Evolutionary conservation across 1,139 yeast genomes (phyloP).

Genomic region (Magnusiomyces suaveolens): DNA sequence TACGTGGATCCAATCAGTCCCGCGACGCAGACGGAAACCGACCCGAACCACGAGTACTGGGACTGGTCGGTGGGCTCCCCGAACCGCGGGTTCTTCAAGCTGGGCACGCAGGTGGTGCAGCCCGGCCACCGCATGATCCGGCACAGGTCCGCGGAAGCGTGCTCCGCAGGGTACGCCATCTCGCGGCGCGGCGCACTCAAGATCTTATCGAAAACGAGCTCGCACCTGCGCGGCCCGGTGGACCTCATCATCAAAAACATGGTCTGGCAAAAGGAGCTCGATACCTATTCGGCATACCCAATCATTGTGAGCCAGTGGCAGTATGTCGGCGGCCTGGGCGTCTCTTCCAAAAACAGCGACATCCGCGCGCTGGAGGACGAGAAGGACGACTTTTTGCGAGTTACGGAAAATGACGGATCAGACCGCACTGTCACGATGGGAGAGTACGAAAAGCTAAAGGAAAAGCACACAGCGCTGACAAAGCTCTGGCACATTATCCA

Average conservation of each 20-base stretch:
- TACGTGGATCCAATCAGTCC: not conserved
- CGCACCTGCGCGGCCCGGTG: not conserved
- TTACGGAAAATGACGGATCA: not conserved
- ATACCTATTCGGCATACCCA: slow-evolving; percentile 16
- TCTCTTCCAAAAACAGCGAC: slow-evolving; percentile 13
- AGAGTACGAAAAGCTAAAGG: not conserved
- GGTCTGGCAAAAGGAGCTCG: slow-evolving; percentile 9
- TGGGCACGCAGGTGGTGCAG: not conserved
- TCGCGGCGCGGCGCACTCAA: not conserved
- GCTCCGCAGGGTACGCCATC: not conserved
- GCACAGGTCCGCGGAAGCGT: not conserved
- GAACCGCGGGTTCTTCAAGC: not conserved
- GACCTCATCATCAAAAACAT: not conserved
- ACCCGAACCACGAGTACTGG: not conserved
- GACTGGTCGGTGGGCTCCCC: not conserved
- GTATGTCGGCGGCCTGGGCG: slow-evolving; percentile 17
- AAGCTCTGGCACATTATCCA: not conserved
- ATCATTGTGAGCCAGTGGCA: slow-evolving; percentile 17
- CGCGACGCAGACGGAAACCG: not conserved
- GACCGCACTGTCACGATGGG: not conserved
- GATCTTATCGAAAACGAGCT: not conserved
- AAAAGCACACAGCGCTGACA: not conserved
- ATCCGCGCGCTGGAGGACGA: not conserved
- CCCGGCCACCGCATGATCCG: not conserved
- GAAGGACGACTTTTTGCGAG: not conserved